Conservation (phyloP, 2,329 filamentous ascomycete genomes). For the Shiraia sp. region DNA sequence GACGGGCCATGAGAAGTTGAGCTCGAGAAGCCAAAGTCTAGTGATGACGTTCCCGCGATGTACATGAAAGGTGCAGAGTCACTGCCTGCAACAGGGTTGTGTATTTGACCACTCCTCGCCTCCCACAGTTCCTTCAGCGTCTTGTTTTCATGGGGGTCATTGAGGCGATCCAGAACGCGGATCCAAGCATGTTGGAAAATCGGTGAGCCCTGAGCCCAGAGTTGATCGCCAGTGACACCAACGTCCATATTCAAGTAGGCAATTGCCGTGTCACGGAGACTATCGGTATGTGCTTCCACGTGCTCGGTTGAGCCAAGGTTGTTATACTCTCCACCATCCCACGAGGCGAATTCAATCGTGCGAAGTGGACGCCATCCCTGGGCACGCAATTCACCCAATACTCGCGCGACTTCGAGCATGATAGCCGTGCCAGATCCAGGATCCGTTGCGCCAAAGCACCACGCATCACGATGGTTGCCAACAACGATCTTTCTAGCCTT, state of each 20-base stretch:
- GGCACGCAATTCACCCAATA: conserved; percentile 76
- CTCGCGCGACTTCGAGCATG: conserved; percentile 83
- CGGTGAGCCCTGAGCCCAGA: conserved; percentile 80
- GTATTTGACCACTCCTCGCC: conserved; percentile 60
- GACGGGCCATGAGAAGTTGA: conserved; percentile 33
- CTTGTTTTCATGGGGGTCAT: conserved; percentile 70
- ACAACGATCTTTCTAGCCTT: conserved; percentile 81
- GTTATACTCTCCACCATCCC: conserved; percentile 95
- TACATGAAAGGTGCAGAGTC: conserved; percentile 92
- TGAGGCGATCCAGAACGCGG: conserved; percentile 73
- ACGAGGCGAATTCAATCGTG: conserved; percentile 96
- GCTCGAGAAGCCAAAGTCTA: conserved; percentile 81
- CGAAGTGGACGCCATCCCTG: conserved; percentile 88
- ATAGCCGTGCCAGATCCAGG: conserved; percentile 86
- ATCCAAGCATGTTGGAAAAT: conserved; percentile 73
- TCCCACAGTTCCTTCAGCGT: conserved; percentile 79
- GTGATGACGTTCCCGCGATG: conserved; percentile 82
- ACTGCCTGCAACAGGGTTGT: conserved; percentile 71
- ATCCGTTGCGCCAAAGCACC: conserved; percentile 85
- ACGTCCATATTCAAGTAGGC: conserved; percentile 92
- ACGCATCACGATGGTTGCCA: conserved; percentile 91
- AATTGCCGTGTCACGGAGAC: conserved; percentile 72
- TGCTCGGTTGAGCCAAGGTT: conserved; percentile 92
- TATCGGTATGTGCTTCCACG: conserved; percentile 81
- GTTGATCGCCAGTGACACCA: conserved; percentile 74